Percentiles rank a stretch among this genome's conserved stretches.
Evolutionary conservation across 148 eudicot species (phyloP).

Genomic region (Talinum fruticosum): DNA sequence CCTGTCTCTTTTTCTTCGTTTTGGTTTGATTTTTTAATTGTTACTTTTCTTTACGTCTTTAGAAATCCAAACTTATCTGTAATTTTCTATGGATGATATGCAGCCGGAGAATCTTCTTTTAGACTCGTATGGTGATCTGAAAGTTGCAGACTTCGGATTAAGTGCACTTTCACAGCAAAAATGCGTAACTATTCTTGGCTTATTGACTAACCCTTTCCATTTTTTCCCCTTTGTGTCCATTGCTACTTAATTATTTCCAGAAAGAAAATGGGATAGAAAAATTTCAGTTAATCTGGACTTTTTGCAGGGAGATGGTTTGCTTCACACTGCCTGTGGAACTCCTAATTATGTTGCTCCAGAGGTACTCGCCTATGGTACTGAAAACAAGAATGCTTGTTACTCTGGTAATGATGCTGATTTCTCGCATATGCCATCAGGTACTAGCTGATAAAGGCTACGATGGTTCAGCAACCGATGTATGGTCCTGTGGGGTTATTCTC

Average conservation of each 20-base stretch:
- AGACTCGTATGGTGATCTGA: conserved; percentile 66
- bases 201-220: background rate
- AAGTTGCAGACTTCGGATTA: conserved; percentile 88
- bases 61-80: background rate
- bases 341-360: conserved; percentile 96
- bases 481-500: conserved; percentile 92
- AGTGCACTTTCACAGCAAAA: conserved; percentile 83
- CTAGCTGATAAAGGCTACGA: conserved; percentile 79
- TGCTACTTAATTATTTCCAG: no score
- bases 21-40: background rate
- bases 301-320: conserved; percentile 73
- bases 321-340: conserved; percentile 94
- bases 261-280: no score
- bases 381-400: background rate
- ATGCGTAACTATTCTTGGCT: conserved; percentile 41
- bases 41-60: background rate
- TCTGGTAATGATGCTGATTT: conserved; percentile 1
- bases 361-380: conserved; percentile 40
- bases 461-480: conserved; percentile 80
- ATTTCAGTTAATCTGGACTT: background rate
- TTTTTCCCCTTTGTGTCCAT: no score
- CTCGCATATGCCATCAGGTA: conserved; percentile 44
- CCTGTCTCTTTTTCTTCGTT: background rate
- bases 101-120: conserved; percentile 91
- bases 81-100: conserved; percentile 10